Evolutionary conservation across 1,284 basidiomycete genomes (phyloP).

Genomic region (Trichosporon asahii): DNA sequence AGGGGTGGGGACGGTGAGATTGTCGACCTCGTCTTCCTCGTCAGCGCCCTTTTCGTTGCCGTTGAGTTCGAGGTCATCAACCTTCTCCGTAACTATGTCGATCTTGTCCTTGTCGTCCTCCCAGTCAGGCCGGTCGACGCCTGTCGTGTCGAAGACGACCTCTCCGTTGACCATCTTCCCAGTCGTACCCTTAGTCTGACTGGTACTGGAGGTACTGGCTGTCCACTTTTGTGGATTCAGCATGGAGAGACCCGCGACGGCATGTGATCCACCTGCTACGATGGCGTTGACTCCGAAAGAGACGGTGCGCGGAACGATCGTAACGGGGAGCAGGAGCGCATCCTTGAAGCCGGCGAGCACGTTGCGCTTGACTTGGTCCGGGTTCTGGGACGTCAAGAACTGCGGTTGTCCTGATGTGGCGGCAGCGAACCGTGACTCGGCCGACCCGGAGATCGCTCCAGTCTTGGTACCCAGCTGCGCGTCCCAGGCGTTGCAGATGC

Average conservation of each 20-base stretch:
- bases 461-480: conserved; percentile 29
- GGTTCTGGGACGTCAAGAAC: conserved; percentile 81
- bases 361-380: conserved; percentile 85
- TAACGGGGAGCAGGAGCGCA: conserved; percentile 85
- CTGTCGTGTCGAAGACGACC: conserved; percentile 57
- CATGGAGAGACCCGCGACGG: conserved; percentile 79
- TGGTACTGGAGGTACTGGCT: conserved; percentile 27
- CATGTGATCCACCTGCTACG: conserved; percentile 62
- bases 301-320: conserved; percentile 86
- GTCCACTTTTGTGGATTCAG: conserved; percentile 80
- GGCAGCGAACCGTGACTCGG: not conserved
- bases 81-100: conserved; percentile 20
- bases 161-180: conserved; percentile 33
- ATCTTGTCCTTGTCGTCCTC: conserved; percentile 48
- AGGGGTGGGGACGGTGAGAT: conserved; percentile 1
- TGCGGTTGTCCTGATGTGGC: conserved; percentile 45
- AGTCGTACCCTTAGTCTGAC: conserved; percentile 18
- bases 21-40: conserved; percentile 19
- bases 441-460: not conserved
- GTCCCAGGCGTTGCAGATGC: conserved; percentile 76
- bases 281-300: conserved; percentile 67
- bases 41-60: not conserved
- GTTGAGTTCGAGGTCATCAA: conserved; percentile 17
- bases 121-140: conserved; percentile 54
- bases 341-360: conserved; percentile 88